Evolutionary conservation across 176 grass and related monocot genomes (phyloP).

Genomic region (Aegilops tauschii): DNA sequence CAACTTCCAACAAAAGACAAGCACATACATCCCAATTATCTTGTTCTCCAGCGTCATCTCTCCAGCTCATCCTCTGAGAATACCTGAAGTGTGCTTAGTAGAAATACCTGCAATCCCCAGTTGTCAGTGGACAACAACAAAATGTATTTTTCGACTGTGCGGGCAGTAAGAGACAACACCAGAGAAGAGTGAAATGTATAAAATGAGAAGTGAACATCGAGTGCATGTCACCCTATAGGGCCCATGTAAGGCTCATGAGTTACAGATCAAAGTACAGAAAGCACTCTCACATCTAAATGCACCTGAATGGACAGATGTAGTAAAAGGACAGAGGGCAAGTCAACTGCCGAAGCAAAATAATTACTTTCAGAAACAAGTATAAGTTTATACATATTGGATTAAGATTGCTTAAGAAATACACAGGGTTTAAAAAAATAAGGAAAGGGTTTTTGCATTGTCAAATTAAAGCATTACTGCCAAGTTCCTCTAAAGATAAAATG

Average conservation of each 20-base stretch:
- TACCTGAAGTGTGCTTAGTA: conserved; percentile 60
- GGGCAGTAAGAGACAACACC: background rate
- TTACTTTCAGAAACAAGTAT: background rate
- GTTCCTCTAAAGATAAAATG: background rate
- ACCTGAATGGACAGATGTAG: background rate
- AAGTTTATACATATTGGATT: background rate
- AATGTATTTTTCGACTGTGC: background rate
- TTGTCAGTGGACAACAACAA: conserved; percentile 9
- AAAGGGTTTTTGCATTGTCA: background rate
- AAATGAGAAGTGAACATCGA: background rate
- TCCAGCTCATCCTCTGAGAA: conserved; percentile 87
- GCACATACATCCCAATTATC: conserved; percentile 80
- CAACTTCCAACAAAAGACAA: conserved; percentile 31
- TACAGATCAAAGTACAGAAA: background rate
- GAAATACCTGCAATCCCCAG: conserved; percentile 66
- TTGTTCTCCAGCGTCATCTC: conserved; percentile 72
- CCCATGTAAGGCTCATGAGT: conserved; percentile 4
- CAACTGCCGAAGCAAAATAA: background rate
- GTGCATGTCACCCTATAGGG: conserved; percentile 6
- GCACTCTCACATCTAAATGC: background rate
- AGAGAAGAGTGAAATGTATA: background rate
- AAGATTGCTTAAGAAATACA: conserved; percentile 9
- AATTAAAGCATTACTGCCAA: conserved; percentile 3
- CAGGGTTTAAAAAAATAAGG: background rate
- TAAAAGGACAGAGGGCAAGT: background rate